These are phyloP conservation scores for Boletus subcaerulescens DNA, from an alignment of 768 basidiomycete species.

Conservation along the genomic window DNA sequence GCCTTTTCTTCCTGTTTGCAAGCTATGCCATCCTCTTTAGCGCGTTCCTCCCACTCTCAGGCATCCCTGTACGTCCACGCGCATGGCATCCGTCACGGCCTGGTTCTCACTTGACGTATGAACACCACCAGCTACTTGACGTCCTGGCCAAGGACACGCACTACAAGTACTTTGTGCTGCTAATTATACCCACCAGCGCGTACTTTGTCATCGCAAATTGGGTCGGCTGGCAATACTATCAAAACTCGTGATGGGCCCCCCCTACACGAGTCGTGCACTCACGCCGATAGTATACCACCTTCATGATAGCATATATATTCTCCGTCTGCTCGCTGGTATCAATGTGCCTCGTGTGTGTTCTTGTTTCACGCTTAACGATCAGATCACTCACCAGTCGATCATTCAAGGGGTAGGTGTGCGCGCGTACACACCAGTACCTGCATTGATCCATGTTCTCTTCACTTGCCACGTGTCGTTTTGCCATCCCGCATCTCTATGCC, in stretches of 20 bases:
- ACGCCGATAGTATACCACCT: neutral
- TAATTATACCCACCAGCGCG: conserved; percentile 76
- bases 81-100: neutral
- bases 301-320: conserved; percentile 4
- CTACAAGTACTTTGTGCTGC: conserved; percentile 83
- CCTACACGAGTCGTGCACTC: conserved; percentile 3
- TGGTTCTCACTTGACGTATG: conserved; percentile 19
- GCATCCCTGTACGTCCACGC: conserved; percentile 45
- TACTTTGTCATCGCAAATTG: conserved; percentile 98
- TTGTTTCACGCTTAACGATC: conserved; percentile 16
- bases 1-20: conserved; percentile 53
- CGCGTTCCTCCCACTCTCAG: conserved; percentile 55
- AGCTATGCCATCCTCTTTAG: conserved; percentile 66
- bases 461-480: conserved; percentile 12
- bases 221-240: conserved; percentile 98
- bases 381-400: conserved; percentile 17
- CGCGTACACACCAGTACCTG: conserved; percentile 16
- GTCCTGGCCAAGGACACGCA: conserved; percentile 68
- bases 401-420: conserved; percentile 5
- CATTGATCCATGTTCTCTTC: conserved; percentile 20
- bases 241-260: conserved; percentile 61
- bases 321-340: conserved; percentile 7
- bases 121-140: conserved; percentile 53
- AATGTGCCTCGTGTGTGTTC: conserved; percentile 23
- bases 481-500: neutral